phyloP scores from a whole-genome alignment of 164 flowering plant genomes.

The Brasenia schreberi region DNA sequence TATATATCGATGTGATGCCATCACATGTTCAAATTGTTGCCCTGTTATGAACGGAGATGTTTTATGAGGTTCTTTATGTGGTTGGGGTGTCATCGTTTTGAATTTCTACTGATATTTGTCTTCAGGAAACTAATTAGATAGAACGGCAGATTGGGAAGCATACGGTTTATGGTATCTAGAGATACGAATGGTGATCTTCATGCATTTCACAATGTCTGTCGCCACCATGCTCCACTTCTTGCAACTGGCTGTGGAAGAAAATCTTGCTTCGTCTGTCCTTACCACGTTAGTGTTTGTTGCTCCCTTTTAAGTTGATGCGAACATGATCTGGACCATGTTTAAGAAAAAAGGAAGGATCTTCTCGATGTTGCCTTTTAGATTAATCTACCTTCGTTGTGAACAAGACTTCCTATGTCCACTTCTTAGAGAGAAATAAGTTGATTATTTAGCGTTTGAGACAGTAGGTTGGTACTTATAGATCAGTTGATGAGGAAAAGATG shows the following conservation, averaged over 20 bases:
- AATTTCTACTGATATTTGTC: background rate
- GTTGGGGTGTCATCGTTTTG: background rate
- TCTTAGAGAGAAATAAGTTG: no score
- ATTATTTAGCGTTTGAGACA: no score
- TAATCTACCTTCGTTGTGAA: no score
- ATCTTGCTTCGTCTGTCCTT: constrained; percentile 89
- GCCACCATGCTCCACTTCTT: constrained; percentile 87
- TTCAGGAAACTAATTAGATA: constrained; percentile 8
- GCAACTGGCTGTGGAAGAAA: constrained; percentile 61
- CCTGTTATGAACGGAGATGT: no score
- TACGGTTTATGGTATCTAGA: constrained; percentile 70
- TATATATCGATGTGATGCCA: no score
- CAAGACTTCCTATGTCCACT: no score
- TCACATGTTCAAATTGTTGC: no score
- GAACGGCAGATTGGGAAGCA: constrained; percentile 56
- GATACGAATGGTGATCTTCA: constrained; percentile 50
- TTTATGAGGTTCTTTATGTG: background rate
- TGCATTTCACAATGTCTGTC: constrained; percentile 95
- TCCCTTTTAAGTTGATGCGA: background rate
- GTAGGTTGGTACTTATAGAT: no score
- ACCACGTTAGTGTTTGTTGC: constrained; percentile 55
- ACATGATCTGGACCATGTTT: no score
- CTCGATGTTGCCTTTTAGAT: no score
- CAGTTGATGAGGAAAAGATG: no score
- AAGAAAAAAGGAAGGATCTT: no score